Base-by-base conservation (phyloP, 805 yeast genomes). In the Candida piceae region DNA sequence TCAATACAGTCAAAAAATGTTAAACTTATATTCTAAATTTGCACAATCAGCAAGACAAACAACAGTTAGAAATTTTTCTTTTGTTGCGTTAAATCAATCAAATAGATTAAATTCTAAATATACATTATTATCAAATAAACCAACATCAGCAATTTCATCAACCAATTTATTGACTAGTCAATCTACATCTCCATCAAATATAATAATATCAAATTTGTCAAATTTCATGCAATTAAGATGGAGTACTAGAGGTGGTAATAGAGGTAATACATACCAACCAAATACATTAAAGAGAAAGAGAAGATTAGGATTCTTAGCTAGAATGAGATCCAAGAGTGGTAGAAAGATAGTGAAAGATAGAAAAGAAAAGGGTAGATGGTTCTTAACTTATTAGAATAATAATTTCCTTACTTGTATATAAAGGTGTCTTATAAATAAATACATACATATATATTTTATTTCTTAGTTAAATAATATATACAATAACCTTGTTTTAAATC, bases 231-330 rank as follows among this genome's bases (percentile, higher is more conserved):
- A 54, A 35, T 42, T 35, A 36, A 57, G 66, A 49, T 59, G 63
- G 56, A 57, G 60, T 26, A 41, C 55, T 29, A 55, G 60, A 63
- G 96, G 70, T 81, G 89, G 83, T 80, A 86, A 58, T 26, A 78
- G 96, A 65, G 97, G 98, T 63, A 84, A 86, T 66, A 86, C 96
- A 15, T 90, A 83, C 63, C 97, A 90, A 63, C 98, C 98, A 35
- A 81, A 87, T 43, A 87, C 94, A 5, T 67, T 86, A 45, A 86
- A 84, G 59, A 75, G 97, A 60, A 93, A 93, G 69, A 80, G 96
- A 62, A 78, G 84, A 23, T 71, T 84, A 40, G 98, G 98, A 0
- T 93, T 89, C 52, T 69, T 93, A 57, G 87, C 95, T 10, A 77
- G 97, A 58, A 74, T 83, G 62, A 77, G 80, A 55, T 64, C 83